Evolutionary conservation across 441 rosid genomes (phyloP), one percentile per base, ranked within the genome.

Genomic region (Francoa sonchifolia): DNA sequence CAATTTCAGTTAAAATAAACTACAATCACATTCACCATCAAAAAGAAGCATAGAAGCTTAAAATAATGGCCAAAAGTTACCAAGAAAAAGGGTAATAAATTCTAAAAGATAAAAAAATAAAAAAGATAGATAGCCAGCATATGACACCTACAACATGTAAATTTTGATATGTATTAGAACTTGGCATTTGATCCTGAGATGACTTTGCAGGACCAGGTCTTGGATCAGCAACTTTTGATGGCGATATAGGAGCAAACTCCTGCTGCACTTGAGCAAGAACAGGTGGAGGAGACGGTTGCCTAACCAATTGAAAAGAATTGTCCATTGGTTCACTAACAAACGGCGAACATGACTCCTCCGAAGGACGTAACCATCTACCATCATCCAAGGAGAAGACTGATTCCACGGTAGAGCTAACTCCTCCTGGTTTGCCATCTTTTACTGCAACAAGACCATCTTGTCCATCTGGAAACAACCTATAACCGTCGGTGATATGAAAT

Each of bases 211-310:
- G 96, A 55, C 99, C 96, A 52, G 99, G 99, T 64, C 99, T 82
- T 47, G 96, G 98, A 66, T 90, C 98, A 31, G 98, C 96, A 46
- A 90, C 96, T 73, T 63, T 82, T 29, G 96, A 82, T 28, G 99
- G 88, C 58, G 74, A 71, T 33, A 90, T 80, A 12, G 72, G 75
- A 57, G 88, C 52, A 19, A 31, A 19, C 0, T 65, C 78, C 50
- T 72, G 82, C 61, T 63, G 87, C 39, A 90, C 68, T 65, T 75
- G 65, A 44, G 94, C 90, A 59, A 82, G 88, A 63, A 90, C 94
- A 16, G 95, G 96, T 50, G 95, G 99, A 39, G 99, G 93, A 39
- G 75, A 31, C 28, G 95, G 96, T 65, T 90, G 98, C 62, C 52
- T 76, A 55, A 73, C 87, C 64, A 72, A 73, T 61, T 70, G 82